Base-by-base conservation (phyloP, 768 basidiomycete genomes). In the Naganishia friedmannii region DNA sequence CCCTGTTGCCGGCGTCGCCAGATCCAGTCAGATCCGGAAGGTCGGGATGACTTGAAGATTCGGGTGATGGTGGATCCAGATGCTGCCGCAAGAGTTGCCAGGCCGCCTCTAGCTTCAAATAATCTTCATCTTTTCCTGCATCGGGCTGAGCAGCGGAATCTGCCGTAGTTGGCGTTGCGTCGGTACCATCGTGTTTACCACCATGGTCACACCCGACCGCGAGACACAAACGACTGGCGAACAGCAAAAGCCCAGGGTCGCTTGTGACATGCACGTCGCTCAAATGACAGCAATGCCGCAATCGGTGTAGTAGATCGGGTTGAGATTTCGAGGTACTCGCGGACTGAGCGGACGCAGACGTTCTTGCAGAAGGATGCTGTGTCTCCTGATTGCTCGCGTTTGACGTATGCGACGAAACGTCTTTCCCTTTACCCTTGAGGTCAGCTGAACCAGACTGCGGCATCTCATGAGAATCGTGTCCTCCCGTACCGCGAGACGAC, bases 221-320 rank as follows among this genome's bases (percentile, higher is more conserved):
- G 29, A 78, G 75, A 53, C 78, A 79, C 39, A 80, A 70, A n/a
- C 77, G 60, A 34, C 77, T 78, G 21, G 78, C 79, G 60, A 78
- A 80, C 28, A 78, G 75, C 46, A 80, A 70, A 15, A 80, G 68
- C 12, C 79, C 78, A 9, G 79, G 78, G 65, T 80, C 79, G 63
- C 76, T 76, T 45, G 78, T 75, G 26, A 78, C 78, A 74, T 77
- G 77, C 9, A 75, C 74, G 58, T 80, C 79, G 34, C 74, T 75
- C 8, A 80, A 68, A 66, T 78, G 79, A 60, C 79, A 80, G 66
- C 79, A 80, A 63, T 72, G 66, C 68, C 79, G 78, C 21, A 80
- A 68, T 5, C 79, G 74, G 9, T 77, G 75, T 13, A 80, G 74
- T 29, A 80, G 73, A 57, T 80, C 79, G 1, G 78, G 75, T 56